Base-by-base conservation (phyloP, 2,329 filamentous ascomycete genomes). In the Colletotrichum theobromicola region DNA sequence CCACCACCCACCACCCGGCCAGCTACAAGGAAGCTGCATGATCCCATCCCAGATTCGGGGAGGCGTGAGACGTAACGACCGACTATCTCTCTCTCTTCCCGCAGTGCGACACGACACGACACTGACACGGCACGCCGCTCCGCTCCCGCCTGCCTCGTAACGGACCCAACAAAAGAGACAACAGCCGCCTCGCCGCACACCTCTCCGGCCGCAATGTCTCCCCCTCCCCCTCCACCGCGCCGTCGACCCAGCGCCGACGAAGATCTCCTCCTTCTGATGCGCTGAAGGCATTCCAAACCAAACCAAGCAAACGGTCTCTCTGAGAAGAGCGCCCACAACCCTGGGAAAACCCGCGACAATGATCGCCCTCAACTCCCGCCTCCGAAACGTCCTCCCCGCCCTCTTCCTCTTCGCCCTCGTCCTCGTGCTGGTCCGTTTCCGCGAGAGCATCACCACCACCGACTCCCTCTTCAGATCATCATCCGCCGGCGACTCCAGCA, bases 381-480 rank as follows among this genome's bases (percentile, higher is more conserved):
- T 77, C 21, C 70, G 65, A 10, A 37, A 53, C n/a, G n/a, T 62
- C 4, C 55, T 73, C 16, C 62, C 70, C 16, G 12, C 66, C 24
- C 67, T 74, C 63, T 58, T 72, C 15, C 63, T 73, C 15, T 8
- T 78, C 55, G 63, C 70, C 46, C 72, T 77, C 26, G n/a, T 57
- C 32, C 15, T 73, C 34, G 37, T 76, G 26, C 62, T 72, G 15
- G 65, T 74, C 21, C 61, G 67, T 61, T 72, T 75, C 34, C 67
- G 64, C 46, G 69, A 64, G 37, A 68, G 70, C 32, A 67, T 66
- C 46, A 68, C 55, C 35, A 26, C 50, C 42, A 26, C 30, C 67
- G 70, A 63, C 63, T 62, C 28, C 18, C 46, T 67, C 28, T 70
- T 76, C 65, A 46, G 42, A 50, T 50, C 42, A 5, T 3, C 30